Base-by-base conservation (phyloP, 108 stramenopile species). In the Chaetoceros muelleri region DNA sequence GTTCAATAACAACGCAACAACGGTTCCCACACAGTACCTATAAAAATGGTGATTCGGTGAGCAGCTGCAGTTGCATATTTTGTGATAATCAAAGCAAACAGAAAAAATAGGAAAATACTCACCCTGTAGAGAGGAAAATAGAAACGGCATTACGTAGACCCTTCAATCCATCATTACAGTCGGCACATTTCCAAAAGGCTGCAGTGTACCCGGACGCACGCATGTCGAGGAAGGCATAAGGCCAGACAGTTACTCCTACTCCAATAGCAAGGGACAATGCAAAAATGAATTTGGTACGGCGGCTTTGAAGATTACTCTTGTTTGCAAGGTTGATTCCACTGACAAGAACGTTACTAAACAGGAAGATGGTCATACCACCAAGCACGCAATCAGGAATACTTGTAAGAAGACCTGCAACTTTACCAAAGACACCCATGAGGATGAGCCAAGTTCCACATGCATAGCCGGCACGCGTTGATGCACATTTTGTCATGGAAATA, bases 351-450 rank as follows among this genome's bases (percentile, higher is more conserved):
- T 79, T 82, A 54, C 67, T 58, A 48, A 82, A 82, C 48, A 82
- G 60, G 31, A 82, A 82, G 62, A 82, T 82, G 0, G 78, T 74
- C 81, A 82, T 82, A 2, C 87, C 87, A 28, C 87, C 87, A 23
- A 89, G 23, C 29, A 89, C 87, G 55, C 76, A 78, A 54, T 85
- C 84, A 20, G 87, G 87, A 60, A 89, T 89, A 26, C 70, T 73
- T 1, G 84, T 74, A 64, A 89, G 84, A 26, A 83, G 28, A 24
- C 84, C 87, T 27, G 79, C 82, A 52, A 89, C 48, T 55, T 89
- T 89, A 28, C 74, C 58, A 23, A 89, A 74, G 18, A 85, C 69
- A 24, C 87, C 87, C 59, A 89, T 70, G 16, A 81, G 18, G 28
- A 89, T 83, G 28, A 86, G 64, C 85, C 85, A 86, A 21, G 48